Evolutionary conservation across 176 grass and related monocot genomes (phyloP), one percentile per base, ranked within the genome.

Genomic region (Bromus sterilis): DNA sequence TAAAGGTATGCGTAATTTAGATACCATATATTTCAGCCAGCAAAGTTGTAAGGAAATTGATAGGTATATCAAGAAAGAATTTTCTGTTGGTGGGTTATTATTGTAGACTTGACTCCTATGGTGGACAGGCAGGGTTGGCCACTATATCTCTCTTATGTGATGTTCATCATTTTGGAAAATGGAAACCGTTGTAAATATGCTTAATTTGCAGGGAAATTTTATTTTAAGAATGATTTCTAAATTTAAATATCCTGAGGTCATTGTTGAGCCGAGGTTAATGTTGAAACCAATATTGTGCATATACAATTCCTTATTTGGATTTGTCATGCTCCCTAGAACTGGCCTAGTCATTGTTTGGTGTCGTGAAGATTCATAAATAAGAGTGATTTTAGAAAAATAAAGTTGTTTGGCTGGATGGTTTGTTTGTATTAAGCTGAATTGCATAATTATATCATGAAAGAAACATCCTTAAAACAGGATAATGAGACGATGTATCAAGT

Each of bases 1-100:
- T 91, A 79, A 93, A 95, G 92, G 95, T 98, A 81, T 21, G 26
- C 14, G 21, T 61, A 59, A 65, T 29, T 78, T 78, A 66, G 39
- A 81, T 57, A 71, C 1, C 64, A 43, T 66, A 83, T 69, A 39
- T 72, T 78, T 70, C 30, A 62, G 77, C 56, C 55, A 62, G 5
- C 41, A n/a, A 18, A 51, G 53, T 62, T 14, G 51, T 82, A 34
- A 21, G 26, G 6, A 42, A 63, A 68, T 13, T 71, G 53, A 23
- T 73, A 41, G 24, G 68, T 32, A 51, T 85, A 66, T 82, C 9
- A 82, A 9, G 49, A 42, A 59, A 72, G 7, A 18, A 78, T 78
- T 89, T 46, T 53, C 14, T 68, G 8, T 83, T n/a, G 4, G 21
- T 4, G 2, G 4, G 34, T 16, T 59, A 40, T 40, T 59, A 59